Evolutionary conservation across 2,329 filamentous ascomycete species (phyloP), one percentile per base, ranked within the genome.

Genomic region (Graphilbum sp.): DNA sequence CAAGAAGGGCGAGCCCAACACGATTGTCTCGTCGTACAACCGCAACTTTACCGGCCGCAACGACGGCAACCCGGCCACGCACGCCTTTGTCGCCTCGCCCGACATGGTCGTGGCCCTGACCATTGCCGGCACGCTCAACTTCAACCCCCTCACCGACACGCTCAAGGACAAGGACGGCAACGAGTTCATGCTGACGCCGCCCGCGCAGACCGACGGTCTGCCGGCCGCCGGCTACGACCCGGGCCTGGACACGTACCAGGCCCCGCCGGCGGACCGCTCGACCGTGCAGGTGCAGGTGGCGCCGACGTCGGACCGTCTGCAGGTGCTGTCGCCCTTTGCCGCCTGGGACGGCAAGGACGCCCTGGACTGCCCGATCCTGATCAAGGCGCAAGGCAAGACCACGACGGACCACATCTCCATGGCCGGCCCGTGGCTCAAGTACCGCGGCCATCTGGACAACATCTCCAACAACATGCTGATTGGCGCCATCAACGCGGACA

Each of bases 401-500:
- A 95, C 87, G 47, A 94, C 87, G 46, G 87, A 94, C 57, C 86
- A 94, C 67, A 94, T 94, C 64, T 94, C 86, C 45, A 92, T 93
- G 84, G 87, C 86, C 49, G 86, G 87, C 49, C 86, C 87, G 45
- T 94, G 87, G 87, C 70, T 96, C 61, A 95, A 95, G 73, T 96
- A 95, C 75, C 85, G 88, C 73, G 88, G 88, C 46, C 88, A 96
- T 60, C 72, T 96, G 54, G 88, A 95, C 75, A 96, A 96, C 75
- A 95, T 96, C 67, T 95, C 87, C 58, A 95, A 96, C 78, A 96
- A 96, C 75, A 93, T 95, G 85, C 66, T 96, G 60, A 95, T 96
- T 52, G 88, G 88, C 67, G 90, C 90, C 54, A 84, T 86, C 66
- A 98, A 95, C 67, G 78, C 80, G 53, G 87, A 82, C 55, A 98